These are phyloP conservation scores for Plasmodium vinckei DNA, from an alignment of 169 alveolate genomes.

Conservation along the genomic window DNA sequence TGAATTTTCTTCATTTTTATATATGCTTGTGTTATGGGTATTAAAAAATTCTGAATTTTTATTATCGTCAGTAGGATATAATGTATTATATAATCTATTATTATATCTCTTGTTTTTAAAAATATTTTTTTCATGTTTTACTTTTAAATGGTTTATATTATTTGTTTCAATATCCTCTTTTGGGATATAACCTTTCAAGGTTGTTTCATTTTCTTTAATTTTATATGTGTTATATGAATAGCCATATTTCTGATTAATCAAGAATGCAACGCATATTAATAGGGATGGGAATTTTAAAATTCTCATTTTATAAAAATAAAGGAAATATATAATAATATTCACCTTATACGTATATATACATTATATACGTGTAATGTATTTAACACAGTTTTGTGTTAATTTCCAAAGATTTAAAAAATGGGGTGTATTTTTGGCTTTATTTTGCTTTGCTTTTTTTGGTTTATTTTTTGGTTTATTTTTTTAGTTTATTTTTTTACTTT, in stretches of 20 bases:
- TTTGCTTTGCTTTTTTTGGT: no score
- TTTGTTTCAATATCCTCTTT: neutral
- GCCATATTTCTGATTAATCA: neutral
- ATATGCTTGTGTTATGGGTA: neutral
- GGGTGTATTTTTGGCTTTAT: no score
- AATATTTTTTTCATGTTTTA: slow-evolving; percentile 17
- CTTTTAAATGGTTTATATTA: slow-evolving; percentile 3
- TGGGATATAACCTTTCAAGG: neutral
- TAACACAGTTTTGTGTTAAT: neutral
- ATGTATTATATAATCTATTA: slow-evolving; percentile 29
- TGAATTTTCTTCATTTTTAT: neutral
- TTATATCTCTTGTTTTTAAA: slow-evolving; percentile 29
- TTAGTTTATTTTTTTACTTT: no score
- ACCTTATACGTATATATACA: neutral
- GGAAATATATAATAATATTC: neutral
- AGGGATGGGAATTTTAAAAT: neutral
- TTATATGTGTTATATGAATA: slow-evolving; percentile 17
- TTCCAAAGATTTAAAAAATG: no score
- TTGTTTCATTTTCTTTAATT: slow-evolving; percentile 7
- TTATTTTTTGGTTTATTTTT: no score
- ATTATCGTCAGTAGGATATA: slow-evolving; percentile 41
- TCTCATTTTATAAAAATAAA: slow-evolving; percentile 2
- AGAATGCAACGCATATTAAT: neutral
- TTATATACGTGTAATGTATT: neutral
- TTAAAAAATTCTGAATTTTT: neutral